Conservation (phyloP, 1,284 basidiomycete genomes). For the Sporisorium reilianum region DNA sequence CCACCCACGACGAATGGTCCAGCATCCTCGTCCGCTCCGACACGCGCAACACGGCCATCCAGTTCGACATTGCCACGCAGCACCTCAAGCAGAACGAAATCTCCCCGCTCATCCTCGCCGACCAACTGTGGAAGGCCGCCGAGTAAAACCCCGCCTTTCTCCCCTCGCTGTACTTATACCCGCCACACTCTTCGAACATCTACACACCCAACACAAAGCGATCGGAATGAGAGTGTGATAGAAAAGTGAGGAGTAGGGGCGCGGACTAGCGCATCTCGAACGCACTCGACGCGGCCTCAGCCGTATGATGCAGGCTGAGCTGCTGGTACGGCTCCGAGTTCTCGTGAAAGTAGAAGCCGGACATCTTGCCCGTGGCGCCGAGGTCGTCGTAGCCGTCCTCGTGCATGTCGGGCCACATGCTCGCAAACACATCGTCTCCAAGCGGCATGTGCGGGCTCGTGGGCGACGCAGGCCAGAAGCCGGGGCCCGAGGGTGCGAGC, state of each 20-base stretch:
- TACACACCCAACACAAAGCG: neutral
- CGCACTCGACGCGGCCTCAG: constrained; percentile 62
- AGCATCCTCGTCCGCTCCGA: constrained; percentile 53
- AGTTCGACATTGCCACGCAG: constrained; percentile 47
- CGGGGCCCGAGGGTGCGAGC: constrained; percentile 21
- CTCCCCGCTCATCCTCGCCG: constrained; percentile 46
- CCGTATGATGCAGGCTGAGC: constrained; percentile 71
- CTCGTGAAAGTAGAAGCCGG: constrained; percentile 92
- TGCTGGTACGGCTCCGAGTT: constrained; percentile 82
- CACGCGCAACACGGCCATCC: constrained; percentile 53
- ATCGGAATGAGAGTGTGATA: neutral
- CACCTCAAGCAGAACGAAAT: constrained; percentile 36
- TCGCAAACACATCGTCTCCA: constrained; percentile 20
- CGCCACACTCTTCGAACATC: neutral
- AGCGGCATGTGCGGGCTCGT: constrained; percentile 22
- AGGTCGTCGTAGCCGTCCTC: constrained; percentile 35
- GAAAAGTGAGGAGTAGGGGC: neutral
- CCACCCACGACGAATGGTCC: constrained; percentile 32
- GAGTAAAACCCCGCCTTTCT: constrained; percentile 19
- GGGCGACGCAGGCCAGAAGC: constrained; percentile 42
- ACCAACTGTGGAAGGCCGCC: constrained; percentile 57
- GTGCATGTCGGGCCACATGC: constrained; percentile 11
- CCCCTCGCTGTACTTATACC: neutral
- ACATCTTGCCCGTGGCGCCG: constrained; percentile 73
- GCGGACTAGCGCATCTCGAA: constrained; percentile 70